Evolutionary conservation across 1,139 yeast genomes (phyloP).

Genomic region (Candida albicans): DNA sequence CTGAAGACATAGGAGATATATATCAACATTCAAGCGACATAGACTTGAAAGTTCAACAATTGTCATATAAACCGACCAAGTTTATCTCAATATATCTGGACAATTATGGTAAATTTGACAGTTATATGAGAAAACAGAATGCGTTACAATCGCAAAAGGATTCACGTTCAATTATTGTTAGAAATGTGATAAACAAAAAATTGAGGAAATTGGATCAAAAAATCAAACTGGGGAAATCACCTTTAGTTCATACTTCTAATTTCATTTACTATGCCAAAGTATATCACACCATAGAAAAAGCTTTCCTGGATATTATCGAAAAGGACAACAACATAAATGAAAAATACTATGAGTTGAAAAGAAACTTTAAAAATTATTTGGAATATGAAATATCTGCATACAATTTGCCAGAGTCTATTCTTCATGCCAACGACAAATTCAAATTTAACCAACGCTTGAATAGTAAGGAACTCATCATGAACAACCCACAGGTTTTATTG

Average conservation of each 20-base stretch:
- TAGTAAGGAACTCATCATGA: constrained; percentile 11
- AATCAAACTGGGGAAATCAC: constrained; percentile 9
- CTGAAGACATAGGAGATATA: constrained; percentile 66
- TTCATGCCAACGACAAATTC: constrained; percentile 18
- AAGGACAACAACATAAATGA: constrained; percentile 16
- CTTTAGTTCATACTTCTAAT: constrained; percentile 26
- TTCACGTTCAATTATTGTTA: constrained; percentile 23
- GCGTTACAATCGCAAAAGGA: constrained; percentile 18
- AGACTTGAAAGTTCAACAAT: constrained; percentile 29
- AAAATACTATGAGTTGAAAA: constrained; percentile 25
- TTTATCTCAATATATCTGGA: constrained; percentile 31
- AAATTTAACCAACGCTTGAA: constrained; percentile 17
- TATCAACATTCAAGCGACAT: constrained; percentile 34
- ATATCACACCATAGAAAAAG: constrained; percentile 30
- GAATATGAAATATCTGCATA: constrained; percentile 29
- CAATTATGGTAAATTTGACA: constrained; percentile 22
- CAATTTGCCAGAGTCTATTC: constrained; percentile 14
- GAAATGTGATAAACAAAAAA: constrained; percentile 30
- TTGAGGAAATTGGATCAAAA: constrained; percentile 22
- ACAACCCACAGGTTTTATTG: constrained; percentile 3
- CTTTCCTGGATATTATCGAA: constrained; percentile 24
- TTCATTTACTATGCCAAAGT: constrained; percentile 38
- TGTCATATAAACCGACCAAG: constrained; percentile 33
- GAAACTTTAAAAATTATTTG: constrained; percentile 25
- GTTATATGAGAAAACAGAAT: constrained; percentile 17